These are phyloP conservation scores for Periconia sp. DNA, from an alignment of 2,329 filamentous ascomycete genomes.

Conservation along the genomic window DNA sequence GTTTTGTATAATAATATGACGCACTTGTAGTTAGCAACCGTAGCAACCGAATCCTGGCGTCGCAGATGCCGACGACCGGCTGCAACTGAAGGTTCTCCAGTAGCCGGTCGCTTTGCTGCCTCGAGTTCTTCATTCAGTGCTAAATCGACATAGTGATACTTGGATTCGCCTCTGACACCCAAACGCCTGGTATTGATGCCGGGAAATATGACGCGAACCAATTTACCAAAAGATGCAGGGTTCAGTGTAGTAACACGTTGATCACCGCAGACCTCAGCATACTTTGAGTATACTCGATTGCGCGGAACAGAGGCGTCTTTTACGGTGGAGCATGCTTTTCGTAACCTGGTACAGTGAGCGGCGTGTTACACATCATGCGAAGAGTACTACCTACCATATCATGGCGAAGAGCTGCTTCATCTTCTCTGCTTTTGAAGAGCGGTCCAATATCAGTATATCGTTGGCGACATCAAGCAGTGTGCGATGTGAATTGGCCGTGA, in stretches of 20 bases:
- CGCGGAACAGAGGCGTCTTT: slow-evolving; percentile 81
- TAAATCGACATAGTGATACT: slow-evolving; percentile 82
- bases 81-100: background rate
- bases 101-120: background rate
- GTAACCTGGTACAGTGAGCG: slow-evolving; percentile 61
- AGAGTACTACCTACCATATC: slow-evolving; percentile 68
- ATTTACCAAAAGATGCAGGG: slow-evolving; percentile 94
- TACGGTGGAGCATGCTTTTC: slow-evolving; percentile 67
- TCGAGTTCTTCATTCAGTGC: slow-evolving; percentile 40
- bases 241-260: slow-evolving; percentile 95
- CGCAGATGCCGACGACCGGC: slow-evolving; percentile 22
- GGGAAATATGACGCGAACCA: slow-evolving; percentile 94
- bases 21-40: slow-evolving; percentile 37
- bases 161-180: slow-evolving; percentile 93
- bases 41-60: slow-evolving; percentile 35
- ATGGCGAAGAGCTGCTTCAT: slow-evolving; percentile 86
- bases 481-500: slow-evolving; percentile 68
- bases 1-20: slow-evolving; percentile 9
- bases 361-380: background rate
- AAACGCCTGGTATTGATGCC: slow-evolving; percentile 90
- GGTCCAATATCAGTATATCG: slow-evolving; percentile 76
- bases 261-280: slow-evolving; percentile 87
- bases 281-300: slow-evolving; percentile 92
- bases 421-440: slow-evolving; percentile 78
- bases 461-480: slow-evolving; percentile 70